Evolutionary conservation across 345 rosid genomes (phyloP).

Genomic region (Eucalyptus caleyi): DNA sequence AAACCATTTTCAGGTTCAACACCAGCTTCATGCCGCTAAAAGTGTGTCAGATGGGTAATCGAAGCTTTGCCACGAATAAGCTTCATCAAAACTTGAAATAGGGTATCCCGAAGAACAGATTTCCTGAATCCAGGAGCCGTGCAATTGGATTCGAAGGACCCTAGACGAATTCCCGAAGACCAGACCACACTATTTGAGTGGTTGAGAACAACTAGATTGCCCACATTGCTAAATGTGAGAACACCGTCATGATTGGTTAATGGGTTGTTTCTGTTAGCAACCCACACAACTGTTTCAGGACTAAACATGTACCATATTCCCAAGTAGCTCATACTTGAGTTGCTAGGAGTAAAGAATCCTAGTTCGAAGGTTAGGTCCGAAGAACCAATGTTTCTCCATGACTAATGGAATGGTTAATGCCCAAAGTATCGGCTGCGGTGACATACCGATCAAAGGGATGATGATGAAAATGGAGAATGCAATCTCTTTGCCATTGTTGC

Average conservation of each 20-base stretch:
- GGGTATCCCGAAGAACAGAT: slow-evolving; percentile 4
- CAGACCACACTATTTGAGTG: background rate
- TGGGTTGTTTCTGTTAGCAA: slow-evolving; percentile 33
- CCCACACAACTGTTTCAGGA: no score
- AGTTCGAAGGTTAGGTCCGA: no score
- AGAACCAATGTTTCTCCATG: no score
- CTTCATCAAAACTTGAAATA: background rate
- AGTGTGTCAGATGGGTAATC: slow-evolving; percentile 20
- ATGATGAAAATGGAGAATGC: no score
- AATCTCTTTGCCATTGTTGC: no score
- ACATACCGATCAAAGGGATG: no score
- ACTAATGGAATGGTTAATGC: no score
- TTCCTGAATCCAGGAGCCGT: slow-evolving; percentile 24
- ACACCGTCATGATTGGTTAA: background rate
- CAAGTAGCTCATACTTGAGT: no score
- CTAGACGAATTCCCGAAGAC: slow-evolving; percentile 9
- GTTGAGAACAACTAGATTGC: slow-evolving; percentile 2
- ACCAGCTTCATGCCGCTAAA: slow-evolving; percentile 22
- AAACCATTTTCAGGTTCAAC: background rate
- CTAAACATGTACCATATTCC: no score
- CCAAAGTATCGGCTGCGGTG: no score
- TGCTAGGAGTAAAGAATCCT: no score
- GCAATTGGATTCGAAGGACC: background rate
- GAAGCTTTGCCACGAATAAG: slow-evolving; percentile 27
- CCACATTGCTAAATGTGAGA: slow-evolving; percentile 2